Evolutionary conservation across 1,284 basidiomycete species (phyloP).

Genomic region (Retiboletus fuscus): DNA sequence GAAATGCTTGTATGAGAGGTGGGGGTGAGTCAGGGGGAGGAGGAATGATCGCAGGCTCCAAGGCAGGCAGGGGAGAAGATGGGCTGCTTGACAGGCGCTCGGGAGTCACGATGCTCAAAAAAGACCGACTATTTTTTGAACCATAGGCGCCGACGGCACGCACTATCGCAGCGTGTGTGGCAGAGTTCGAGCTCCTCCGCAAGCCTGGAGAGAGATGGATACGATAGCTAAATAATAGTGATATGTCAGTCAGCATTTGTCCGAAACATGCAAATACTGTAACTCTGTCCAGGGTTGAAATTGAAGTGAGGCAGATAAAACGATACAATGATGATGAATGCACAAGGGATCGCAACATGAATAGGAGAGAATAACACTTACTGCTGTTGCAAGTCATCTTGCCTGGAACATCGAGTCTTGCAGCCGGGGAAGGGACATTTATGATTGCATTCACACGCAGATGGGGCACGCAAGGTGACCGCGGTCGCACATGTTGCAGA

Average conservation of each 20-base stretch:
- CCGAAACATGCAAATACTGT: conserved; percentile 20
- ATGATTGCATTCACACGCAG: conserved; percentile 82
- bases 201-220: conserved; percentile 81
- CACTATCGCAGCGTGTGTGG: conserved; percentile 62
- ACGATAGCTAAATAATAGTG: conserved; percentile 63
- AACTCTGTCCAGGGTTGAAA: conserved; percentile 28
- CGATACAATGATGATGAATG: conserved; percentile 9
- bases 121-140: conserved; percentile 41
- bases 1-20: conserved; percentile 58
- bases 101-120: conserved; percentile 37
- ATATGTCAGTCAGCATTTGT: conserved; percentile 27
- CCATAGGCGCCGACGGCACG: conserved; percentile 53
- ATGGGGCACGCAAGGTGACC: conserved; percentile 84
- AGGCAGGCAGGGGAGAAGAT: conserved; percentile 57
- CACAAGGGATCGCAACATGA: conserved; percentile 15
- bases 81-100: conserved; percentile 47
- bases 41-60: conserved; percentile 56
- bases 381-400: conserved; percentile 88
- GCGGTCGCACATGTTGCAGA: conserved; percentile 74
- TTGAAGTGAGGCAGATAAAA: conserved; percentile 22
- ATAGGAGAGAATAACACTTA: conserved; percentile 52
- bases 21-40: conserved; percentile 56
- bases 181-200: conserved; percentile 64
- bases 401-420: conserved; percentile 81
- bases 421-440: conserved; percentile 87